phyloP scores from a whole-genome alignment of 2,329 filamentous ascomycete genomes.

The Shiraia bambusicola region DNA sequence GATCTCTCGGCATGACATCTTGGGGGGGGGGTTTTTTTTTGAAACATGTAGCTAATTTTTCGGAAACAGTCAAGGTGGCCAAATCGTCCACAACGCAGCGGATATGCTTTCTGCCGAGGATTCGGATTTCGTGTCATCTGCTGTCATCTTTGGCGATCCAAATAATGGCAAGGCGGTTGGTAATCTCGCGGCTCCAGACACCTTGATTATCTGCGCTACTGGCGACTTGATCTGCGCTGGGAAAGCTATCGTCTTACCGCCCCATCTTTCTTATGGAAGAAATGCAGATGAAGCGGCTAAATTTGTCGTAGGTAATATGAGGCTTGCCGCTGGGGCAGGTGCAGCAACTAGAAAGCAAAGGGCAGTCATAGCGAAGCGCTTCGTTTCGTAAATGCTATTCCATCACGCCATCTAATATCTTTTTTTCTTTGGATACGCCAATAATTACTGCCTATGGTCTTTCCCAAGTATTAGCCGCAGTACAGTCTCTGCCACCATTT shows the following conservation, averaged over 20 bases:
- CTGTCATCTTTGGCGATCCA: slow-evolving; percentile 44
- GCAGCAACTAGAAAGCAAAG: slow-evolving; percentile 6
- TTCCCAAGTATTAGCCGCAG: no score
- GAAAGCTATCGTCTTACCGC: slow-evolving; percentile 29
- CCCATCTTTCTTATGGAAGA: slow-evolving; percentile 39
- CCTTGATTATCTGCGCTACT: slow-evolving; percentile 38
- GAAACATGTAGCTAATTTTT: slow-evolving; percentile 5
- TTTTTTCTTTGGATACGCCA: no score
- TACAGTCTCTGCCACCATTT: no score
- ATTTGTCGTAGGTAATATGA: slow-evolving; percentile 31
- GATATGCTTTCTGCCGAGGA: slow-evolving; percentile 27
- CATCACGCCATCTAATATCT: no score
- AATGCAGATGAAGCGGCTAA: slow-evolving; percentile 36
- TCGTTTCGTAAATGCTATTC: not conserved
- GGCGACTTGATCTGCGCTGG: slow-evolving; percentile 41
- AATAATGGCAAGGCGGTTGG: slow-evolving; percentile 38
- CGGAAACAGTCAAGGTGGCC: slow-evolving; percentile 41
- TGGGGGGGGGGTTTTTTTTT: no score
- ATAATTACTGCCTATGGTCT: no score
- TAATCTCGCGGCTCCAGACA: slow-evolving; percentile 33
- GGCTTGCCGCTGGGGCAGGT: slow-evolving; percentile 6
- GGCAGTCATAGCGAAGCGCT: not conserved
- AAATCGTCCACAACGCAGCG: slow-evolving; percentile 51
- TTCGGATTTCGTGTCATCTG: slow-evolving; percentile 25
- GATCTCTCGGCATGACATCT: no score